Evolutionary conservation across 2,329 filamentous ascomycete genomes (phyloP), one percentile per base, ranked within the genome.

Genomic region (Diplodia seriata): DNA sequence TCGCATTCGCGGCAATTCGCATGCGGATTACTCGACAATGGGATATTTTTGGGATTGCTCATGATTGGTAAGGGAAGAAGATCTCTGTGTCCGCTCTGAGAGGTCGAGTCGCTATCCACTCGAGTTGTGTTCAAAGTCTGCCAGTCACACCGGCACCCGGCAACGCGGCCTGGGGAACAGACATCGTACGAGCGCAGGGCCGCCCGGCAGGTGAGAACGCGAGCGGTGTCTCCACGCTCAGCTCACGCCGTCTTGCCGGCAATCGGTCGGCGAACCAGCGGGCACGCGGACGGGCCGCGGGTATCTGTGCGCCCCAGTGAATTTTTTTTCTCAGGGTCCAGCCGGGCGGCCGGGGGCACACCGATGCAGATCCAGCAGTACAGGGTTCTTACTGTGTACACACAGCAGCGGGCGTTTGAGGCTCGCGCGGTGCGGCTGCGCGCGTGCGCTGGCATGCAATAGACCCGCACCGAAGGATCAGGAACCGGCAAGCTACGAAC

Each of bases 321-420:
- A 33, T 33, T 62, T 63, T 62, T 62, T 51, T 38, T 23, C 59
- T 63, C 59, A 63, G 59, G 59, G 59, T 63, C 59, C 33, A 57
- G 54, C 6, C 29, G 29, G 7, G 54, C 3, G 36, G 36, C 36
- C 9, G 36, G 36, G 36, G 36, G 36, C 36, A 38, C 36, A 38
- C 57, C 49, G 57, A 61, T 61, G 47, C 59, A 63, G 59, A 63
- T 63, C 43, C n/a, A 51, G 59, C 59, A 51, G 29, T 36, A 62
- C 57, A 63, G 50, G 59, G 59, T 63, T 63, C 59, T 63, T 38
- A 63, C 47, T 38, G 15, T 26, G 26, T 33, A 23, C 59, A 29
- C 40, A 26, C 40, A 38, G 47, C 43, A 29, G 38, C 38, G 14
- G 43, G 29, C 57, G 57, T 51, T 51, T 63, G 59, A 51, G 59